Evolutionary conservation across 768 basidiomycete species (phyloP), one percentile per base, ranked within the genome.

Genomic region (Amanita molliuscula): DNA sequence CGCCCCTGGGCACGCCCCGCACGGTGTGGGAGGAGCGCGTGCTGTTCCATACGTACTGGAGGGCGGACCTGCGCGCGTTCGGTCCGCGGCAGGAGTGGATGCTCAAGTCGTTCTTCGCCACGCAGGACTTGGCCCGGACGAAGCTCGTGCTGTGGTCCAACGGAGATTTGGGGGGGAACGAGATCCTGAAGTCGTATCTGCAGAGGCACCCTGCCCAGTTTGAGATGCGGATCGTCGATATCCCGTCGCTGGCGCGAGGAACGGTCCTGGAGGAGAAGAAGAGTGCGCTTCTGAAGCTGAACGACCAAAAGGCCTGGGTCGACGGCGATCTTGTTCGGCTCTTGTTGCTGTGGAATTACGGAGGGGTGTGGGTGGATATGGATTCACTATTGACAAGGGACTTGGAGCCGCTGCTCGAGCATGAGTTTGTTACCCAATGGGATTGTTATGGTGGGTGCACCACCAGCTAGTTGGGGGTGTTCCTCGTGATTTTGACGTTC

Each of bases 371-470:
- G 95, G 74, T 97, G 42, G 95, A 99, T 62, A 96, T 97, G 92
- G 95, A 99, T 65, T 88, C 88, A 45, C 74, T 98, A 48, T 70
- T 97, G 54, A 95, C 91, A 40, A 72, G 95, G 48, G 88, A 93
- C 66, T 68, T 98, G 29, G 72, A 82, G 2, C 92, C 94, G 7
- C 70, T 97, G 49, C 74, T 88, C 5, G 94, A 96, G 63, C 86
- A 90, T 59, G 95, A 99, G 65, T 99, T 94, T 61, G 90, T 97
- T 8, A 95, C 91, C 1, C 93, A 99, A 59, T 99, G 95, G 95
- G 95, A 99, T 61, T 97, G 95, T 63, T 97, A 97, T 59, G 89
- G 94, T 92, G 62, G 37, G 81, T 60, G 13, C 29, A 37, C 18
- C 26, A 50, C 16, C 1, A 7, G n/a, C 11, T 35, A 23, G 26